Evolutionary conservation across 2,329 filamentous ascomycete genomes (phyloP), one percentile per base, ranked within the genome.

Genomic region (Lachnellula suecica): DNA sequence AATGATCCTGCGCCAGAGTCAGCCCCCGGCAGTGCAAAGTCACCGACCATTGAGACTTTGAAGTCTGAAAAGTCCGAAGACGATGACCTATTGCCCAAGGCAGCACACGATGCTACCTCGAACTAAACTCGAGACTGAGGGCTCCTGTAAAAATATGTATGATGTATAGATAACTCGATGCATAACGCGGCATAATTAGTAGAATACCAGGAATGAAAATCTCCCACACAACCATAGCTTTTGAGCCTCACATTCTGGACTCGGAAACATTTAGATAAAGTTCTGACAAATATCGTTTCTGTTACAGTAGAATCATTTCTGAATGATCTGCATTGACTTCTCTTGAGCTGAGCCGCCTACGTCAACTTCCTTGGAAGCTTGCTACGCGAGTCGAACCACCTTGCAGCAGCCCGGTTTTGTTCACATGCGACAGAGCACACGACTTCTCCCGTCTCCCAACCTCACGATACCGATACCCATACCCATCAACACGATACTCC

Each of bases 71-170:
- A 52, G 22, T 27, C 37, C 17, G 54, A 52, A 15, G 59, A 62
- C 45, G 77, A 80, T 7, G 61, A 66, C 9, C 56, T 76, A 15
- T 67, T 82, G 8, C 77, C 78, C 19, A 79, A 77, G 66, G 74
- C 76, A 34, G 72, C 69, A 56, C 74, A 78, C 59, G 77, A 81
- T 60, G 66, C 68, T 49, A 58, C 56, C 5, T 49, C 51, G 34
- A 58, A 62, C 48, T 61, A 59, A 45, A 54, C 40, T 52, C 27
- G 38, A 51, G 35, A 6, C 25, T 37, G 40, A 46, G 24, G 25
- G n/a, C 20, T 23, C 23, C 44, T 64, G 59, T 63, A 63, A 54
- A 61, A 47, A 59, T 19, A 47, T 63, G 59, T 62, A 63, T 49
- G 55, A 60, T 47, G 50, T 64, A 63, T 50, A 58, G 49, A 49